phyloP scores from a whole-genome alignment of 1,284 basidiomycete genomes.

The Trametes pubescens region DNA sequence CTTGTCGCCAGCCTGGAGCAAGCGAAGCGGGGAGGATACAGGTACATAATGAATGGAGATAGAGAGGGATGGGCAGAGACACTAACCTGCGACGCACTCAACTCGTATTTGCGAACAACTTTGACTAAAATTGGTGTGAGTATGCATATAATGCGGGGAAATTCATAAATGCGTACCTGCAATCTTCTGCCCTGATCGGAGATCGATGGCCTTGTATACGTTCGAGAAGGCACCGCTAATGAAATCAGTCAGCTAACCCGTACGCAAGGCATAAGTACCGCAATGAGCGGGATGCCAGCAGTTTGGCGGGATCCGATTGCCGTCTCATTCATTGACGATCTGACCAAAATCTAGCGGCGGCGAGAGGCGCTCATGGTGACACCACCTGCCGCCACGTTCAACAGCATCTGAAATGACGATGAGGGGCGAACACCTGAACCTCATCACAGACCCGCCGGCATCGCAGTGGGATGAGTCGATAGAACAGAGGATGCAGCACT shows the following conservation, averaged over 20 bases:
- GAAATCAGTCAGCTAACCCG: background rate
- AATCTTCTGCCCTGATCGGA: slow-evolving; percentile 81
- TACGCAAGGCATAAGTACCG: background rate
- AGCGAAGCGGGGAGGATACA: slow-evolving; percentile 33
- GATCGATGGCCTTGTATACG: slow-evolving; percentile 94
- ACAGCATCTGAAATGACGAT: too few relatives aligned
- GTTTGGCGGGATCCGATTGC: too few relatives aligned
- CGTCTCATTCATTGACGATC: too few relatives aligned
- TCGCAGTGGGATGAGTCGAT: background rate
- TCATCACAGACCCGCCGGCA: background rate
- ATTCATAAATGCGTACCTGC: slow-evolving; percentile 64
- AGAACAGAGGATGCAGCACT: slow-evolving; percentile 44
- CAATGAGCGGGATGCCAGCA: background rate
- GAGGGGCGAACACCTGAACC: too few relatives aligned
- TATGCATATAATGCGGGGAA: slow-evolving; percentile 19
- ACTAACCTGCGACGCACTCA: slow-evolving; percentile 96
- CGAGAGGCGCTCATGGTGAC: too few relatives aligned
- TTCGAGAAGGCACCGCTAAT: slow-evolving; percentile 95
- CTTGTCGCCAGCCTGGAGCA: slow-evolving; percentile 83
- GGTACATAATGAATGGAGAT: slow-evolving; percentile 41
- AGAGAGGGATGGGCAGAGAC: slow-evolving; percentile 39
- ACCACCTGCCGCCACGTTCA: too few relatives aligned
- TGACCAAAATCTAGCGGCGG: too few relatives aligned
- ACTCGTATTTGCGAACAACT: slow-evolving; percentile 96
- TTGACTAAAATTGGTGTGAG: slow-evolving; percentile 70